Percentiles rank a stretch among this genome's conserved stretches.
Conservation (phyloP, 139 green algal species). For the Asterochloris sp. region DNA sequence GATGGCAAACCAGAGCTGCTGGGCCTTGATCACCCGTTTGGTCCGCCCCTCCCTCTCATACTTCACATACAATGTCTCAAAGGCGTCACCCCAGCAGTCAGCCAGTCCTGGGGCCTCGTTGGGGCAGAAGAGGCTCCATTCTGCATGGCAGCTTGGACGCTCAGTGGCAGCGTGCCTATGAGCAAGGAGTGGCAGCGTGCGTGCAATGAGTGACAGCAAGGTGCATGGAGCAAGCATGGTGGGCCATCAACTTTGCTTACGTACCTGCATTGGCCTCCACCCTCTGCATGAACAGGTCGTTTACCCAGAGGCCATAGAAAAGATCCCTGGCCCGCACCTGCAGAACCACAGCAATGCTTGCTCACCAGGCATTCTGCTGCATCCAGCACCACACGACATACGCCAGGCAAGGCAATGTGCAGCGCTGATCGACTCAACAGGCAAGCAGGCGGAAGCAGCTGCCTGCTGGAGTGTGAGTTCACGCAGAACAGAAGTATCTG, state of each 20-base stretch:
- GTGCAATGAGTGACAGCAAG: not conserved
- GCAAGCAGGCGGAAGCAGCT: no score
- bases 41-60: slow-evolving; percentile 81
- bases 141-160: slow-evolving; percentile 43
- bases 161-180: slow-evolving; percentile 3
- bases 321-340: slow-evolving; percentile 92
- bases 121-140: slow-evolving; percentile 98
- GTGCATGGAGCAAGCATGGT: not conserved
- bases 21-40: slow-evolving; percentile 80
- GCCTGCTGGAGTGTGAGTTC: no score
- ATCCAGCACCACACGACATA: no score
- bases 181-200: not conserved
- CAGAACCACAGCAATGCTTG: not conserved
- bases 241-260: not conserved
- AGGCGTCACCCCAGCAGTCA: slow-evolving; percentile 93
- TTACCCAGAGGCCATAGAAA: slow-evolving; percentile 98
- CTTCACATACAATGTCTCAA: slow-evolving; percentile 56
- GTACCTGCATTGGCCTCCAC: slow-evolving; percentile 52
- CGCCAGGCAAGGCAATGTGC: no score
- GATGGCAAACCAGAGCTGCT: slow-evolving; percentile 99
- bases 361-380: no score
- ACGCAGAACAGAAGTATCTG: no score
- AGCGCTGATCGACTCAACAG: no score
- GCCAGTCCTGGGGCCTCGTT: slow-evolving; percentile 94
- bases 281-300: slow-evolving; percentile 95